Base-by-base conservation (phyloP, 1,139 yeast species). In the Sugiyamaella pinicola region DNA sequence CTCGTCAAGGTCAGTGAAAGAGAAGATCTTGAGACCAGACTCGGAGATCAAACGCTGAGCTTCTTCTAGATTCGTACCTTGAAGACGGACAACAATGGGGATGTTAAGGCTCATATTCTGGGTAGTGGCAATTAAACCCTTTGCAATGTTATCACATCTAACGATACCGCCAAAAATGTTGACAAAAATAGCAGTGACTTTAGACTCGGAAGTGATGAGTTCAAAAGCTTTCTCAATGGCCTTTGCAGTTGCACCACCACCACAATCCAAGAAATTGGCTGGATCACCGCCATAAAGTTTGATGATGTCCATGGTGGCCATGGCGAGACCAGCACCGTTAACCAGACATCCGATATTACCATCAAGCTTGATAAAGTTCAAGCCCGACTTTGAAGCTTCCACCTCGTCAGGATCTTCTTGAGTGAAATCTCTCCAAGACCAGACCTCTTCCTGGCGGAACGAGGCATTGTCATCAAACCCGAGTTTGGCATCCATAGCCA, bases 231-330 rank as follows among this genome's bases (percentile, higher is more conserved):
- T 87, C 78, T 91, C 96, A 71, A 93, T 93, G 69, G 99, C 91
- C 76, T 88, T 87, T 63, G 98, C 97, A 63, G 98, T 93, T 65
- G 99, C 99, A 74, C 97, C 96, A 79, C 99, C 99, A 80, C 99
- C 99, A 76, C 97, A 93, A 79, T 93, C 99, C 74, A 93, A 83
- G 82, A 93, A 93, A 81, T 93, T 93, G 63, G 99, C 99, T 67
- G 99, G 99, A 66, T 84, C 89, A 73, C 99, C 99, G 68, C 98
- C 98, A 78, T 90, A 87, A 68, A 95, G 82, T 79, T 95, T 91
- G 79, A 93, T 89, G 73, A 95, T 95, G 75, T 93, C 99, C 98
- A 93, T 91, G 63, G 99, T 93, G 67, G 99, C 99, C 99, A 93
- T 93, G 68, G 99, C 99, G 70, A 93, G 83, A 75, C 99, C 99